Percentiles rank a stretch among this genome's conserved stretches.
phyloP scores from a whole-genome alignment of 2,329 filamentous ascomycete species.

The Myriosclerotinia curreyana region DNA sequence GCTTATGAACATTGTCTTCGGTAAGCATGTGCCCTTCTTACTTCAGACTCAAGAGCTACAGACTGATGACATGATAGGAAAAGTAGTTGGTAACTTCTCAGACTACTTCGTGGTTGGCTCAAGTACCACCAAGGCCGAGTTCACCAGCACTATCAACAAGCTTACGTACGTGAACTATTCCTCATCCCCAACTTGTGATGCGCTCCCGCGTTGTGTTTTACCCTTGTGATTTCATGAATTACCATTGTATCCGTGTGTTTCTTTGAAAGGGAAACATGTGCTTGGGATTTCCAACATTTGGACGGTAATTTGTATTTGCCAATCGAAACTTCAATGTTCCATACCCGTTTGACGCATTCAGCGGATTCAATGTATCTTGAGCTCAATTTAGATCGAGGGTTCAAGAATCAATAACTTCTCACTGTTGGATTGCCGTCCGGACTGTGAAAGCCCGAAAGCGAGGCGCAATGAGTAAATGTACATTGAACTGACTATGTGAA shows the following conservation, averaged over 20 bases:
- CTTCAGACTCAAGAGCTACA: background rate
- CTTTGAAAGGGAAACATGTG: background rate
- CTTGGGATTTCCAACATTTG: background rate
- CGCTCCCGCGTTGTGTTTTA: too few species aligned
- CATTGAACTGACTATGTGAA: constrained; percentile 33
- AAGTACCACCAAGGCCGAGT: constrained; percentile 41
- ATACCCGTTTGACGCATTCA: too few species aligned
- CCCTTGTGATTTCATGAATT: too few species aligned
- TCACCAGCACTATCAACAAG: constrained; percentile 45
- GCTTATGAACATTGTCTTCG: constrained; percentile 59
- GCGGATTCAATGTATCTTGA: background rate
- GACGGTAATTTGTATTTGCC: background rate
- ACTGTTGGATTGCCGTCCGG: background rate
- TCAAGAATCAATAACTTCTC: background rate
- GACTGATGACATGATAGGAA: constrained; percentile 23
- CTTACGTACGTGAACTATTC: constrained; percentile 43
- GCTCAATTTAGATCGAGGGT: background rate
- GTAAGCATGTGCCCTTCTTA: constrained; percentile 37
- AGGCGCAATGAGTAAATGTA: background rate
- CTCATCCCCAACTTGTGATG: background rate
- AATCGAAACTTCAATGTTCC: background rate
- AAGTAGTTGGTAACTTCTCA: constrained; percentile 36
- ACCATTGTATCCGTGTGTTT: background rate
- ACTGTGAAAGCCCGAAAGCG: background rate
- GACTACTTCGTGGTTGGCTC: constrained; percentile 40